Evolutionary conservation across 495 filamentous ascomycete species (phyloP), one percentile per base, ranked within the genome.

Genomic region (Aspergillus cristatus): DNA sequence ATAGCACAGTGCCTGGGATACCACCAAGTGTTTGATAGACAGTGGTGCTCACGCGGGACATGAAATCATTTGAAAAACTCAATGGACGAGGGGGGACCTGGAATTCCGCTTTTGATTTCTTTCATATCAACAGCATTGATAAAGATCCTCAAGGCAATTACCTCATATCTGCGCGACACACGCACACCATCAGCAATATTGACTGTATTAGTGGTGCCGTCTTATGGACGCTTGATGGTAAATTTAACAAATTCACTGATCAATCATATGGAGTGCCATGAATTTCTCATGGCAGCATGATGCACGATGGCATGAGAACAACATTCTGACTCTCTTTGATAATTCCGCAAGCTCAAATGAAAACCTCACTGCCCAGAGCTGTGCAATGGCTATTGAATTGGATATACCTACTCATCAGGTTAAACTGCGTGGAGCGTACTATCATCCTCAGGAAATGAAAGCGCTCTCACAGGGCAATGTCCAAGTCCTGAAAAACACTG

Each of bases 11-110:
- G 10, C 91, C 90, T 14, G 84, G 77, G 45, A 87, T 74, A 13
- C 84, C 85, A 2, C 84, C 81, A 50, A 96, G 82, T 42, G 73
- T 78, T 52, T 89, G 78, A 53, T 93, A 94, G 7, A 96, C 74
- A 0, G 84, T 91, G 34, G 81, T 88, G 33, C 86, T 90, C 51
- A 98, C 79, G 38, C 87, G 78, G 0, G 85, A 86, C 46, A 94
- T 72, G 34, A 96, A 82, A 51, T 87, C 83, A 50, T 96, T n/a
- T n/a, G n/a, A n/a, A n/a, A n/a, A n/a, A n/a, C n/a, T n/a, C n/a
- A n/a, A n/a, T n/a, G n/a, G n/a, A n/a, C n/a, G n/a, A n/a, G n/a
- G n/a, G n/a, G n/a, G n/a, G n/a, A n/a, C n/a, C n/a, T n/a, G n/a
- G n/a, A n/a, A n/a, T n/a, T n/a, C 35, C 13, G 41, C 46, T 6